Evolutionary conservation across 2,329 filamentous ascomycete species (phyloP).

Genomic region (Ilyonectria destructans): DNA sequence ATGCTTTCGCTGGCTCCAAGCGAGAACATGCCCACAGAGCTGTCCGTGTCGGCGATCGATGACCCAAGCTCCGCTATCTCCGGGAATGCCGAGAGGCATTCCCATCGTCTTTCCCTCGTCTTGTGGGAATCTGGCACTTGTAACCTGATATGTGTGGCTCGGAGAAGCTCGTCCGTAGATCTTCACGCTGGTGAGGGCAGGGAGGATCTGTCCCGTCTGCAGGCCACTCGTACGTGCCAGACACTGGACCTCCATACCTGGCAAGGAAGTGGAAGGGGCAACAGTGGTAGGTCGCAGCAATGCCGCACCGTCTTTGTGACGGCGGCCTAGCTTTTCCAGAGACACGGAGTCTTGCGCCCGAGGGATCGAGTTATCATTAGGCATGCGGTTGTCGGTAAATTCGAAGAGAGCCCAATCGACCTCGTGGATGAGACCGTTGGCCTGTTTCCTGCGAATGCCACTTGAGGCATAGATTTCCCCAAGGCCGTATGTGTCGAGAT

Average conservation of each 20-base stretch:
- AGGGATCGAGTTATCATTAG: slow-evolving; percentile 81
- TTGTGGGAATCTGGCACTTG: slow-evolving; percentile 55
- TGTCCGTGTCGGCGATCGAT: slow-evolving; percentile 84
- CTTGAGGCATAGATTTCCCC: slow-evolving; percentile 92
- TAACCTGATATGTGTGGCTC: slow-evolving; percentile 78
- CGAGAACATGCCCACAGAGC: slow-evolving; percentile 91
- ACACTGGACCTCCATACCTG: slow-evolving; percentile 87
- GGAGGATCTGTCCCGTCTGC: slow-evolving; percentile 83
- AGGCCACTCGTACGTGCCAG: slow-evolving; percentile 90
- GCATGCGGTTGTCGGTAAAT: slow-evolving; percentile 80
- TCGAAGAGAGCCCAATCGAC: slow-evolving; percentile 96
- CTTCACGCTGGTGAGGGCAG: slow-evolving; percentile 86
- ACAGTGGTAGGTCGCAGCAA: slow-evolving; percentile 71
- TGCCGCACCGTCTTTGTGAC: slow-evolving; percentile 49
- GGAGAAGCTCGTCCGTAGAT: slow-evolving; percentile 88
- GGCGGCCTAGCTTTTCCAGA: slow-evolving; percentile 26
- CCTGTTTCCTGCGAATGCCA: slow-evolving; percentile 84
- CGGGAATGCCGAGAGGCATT: slow-evolving; percentile 77
- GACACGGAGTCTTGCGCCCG: slow-evolving; percentile 37
- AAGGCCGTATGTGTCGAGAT: slow-evolving; percentile 85
- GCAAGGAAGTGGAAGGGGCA: slow-evolving; percentile 74
- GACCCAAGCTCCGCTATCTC: slow-evolving; percentile 95
- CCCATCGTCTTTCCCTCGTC: slow-evolving; percentile 40
- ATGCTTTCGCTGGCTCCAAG: slow-evolving; percentile 85
- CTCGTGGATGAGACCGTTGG: slow-evolving; percentile 84